phyloP scores from a whole-genome alignment of 352 stramenopile species.

The Pythium coloratum region DNA sequence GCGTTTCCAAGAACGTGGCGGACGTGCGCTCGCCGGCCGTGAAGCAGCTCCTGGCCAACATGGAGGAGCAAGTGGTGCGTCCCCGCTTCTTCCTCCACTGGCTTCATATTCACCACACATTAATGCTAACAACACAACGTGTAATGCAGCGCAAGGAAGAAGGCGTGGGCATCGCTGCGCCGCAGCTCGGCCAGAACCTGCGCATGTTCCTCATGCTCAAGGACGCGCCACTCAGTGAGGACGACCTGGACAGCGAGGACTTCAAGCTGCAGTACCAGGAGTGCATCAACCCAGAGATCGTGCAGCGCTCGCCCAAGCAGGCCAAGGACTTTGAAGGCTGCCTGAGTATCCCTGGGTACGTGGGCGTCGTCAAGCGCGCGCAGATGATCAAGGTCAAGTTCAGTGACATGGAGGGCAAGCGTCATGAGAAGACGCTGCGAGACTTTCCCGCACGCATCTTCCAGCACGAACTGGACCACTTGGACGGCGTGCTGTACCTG shows the following conservation, averaged over 20 bases:
- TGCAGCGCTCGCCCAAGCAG: constrained; percentile 43
- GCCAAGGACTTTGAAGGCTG: constrained; percentile 86
- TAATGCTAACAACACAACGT: neutral
- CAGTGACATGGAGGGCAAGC: constrained; percentile 47
- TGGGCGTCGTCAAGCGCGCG: constrained; percentile 64
- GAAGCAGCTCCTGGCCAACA: constrained; percentile 46
- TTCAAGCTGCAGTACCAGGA: constrained; percentile 60
- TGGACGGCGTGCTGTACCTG: constrained; percentile 77
- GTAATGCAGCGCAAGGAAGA: constrained; percentile 51
- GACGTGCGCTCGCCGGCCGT: constrained; percentile 54
- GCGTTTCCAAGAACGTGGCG: constrained; percentile 65
- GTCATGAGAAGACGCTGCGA: constrained; percentile 53
- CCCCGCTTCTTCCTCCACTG: neutral
- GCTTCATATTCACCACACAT: neutral
- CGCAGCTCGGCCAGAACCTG: constrained; percentile 73
- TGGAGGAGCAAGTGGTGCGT: constrained; percentile 70
- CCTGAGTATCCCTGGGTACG: constrained; percentile 79
- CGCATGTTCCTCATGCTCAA: constrained; percentile 87
- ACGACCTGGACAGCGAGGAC: constrained; percentile 37
- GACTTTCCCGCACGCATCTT: constrained; percentile 85
- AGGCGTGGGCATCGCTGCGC: constrained; percentile 74
- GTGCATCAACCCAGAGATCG: constrained; percentile 80
- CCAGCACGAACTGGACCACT: constrained; percentile 82
- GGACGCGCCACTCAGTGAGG: constrained; percentile 54
- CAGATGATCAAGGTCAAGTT: constrained; percentile 71